Evolutionary conservation across 352 stramenopile species (phyloP).

Genomic region (Phytophthora lateralis): DNA sequence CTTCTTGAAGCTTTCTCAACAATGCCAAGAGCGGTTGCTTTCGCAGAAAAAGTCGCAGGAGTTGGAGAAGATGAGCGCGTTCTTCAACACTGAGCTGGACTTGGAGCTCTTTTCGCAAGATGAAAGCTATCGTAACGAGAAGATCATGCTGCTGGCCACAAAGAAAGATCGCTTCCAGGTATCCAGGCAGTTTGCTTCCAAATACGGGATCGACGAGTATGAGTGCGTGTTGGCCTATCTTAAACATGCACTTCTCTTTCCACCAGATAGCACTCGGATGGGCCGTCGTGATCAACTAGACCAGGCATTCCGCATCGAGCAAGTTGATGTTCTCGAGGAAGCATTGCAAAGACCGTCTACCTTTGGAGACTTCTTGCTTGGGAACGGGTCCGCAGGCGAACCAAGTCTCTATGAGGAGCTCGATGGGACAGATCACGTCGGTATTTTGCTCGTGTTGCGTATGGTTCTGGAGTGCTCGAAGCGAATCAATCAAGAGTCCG

Average conservation of each 20-base stretch:
- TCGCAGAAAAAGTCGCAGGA: slow-evolving; percentile 68
- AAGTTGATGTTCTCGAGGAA: slow-evolving; percentile 66
- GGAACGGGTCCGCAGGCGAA: slow-evolving; percentile 5
- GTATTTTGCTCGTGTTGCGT: slow-evolving; percentile 64
- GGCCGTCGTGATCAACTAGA: slow-evolving; percentile 69
- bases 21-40: slow-evolving; percentile 51
- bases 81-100: slow-evolving; percentile 68
- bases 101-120: slow-evolving; percentile 59
- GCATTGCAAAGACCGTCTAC: slow-evolving; percentile 54
- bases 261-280: slow-evolving; percentile 5
- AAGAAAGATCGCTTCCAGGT: slow-evolving; percentile 53
- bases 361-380: slow-evolving; percentile 69
- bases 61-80: slow-evolving; percentile 62
- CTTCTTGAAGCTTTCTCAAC: slow-evolving; percentile 43
- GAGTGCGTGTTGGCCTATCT: slow-evolving; percentile 73
- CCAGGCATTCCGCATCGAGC: slow-evolving; percentile 59
- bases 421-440: slow-evolving; percentile 70
- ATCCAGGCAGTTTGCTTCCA: slow-evolving; percentile 62
- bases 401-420: slow-evolving; percentile 61
- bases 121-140: slow-evolving; percentile 49
- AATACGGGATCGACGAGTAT: slow-evolving; percentile 73
- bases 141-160: slow-evolving; percentile 57
- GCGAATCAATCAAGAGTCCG: slow-evolving; percentile 33
- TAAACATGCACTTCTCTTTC: slow-evolving; percentile 42
- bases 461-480: slow-evolving; percentile 85